Conservation (phyloP, 2,329 filamentous ascomycete species). For the Penicillium frequentans region DNA sequence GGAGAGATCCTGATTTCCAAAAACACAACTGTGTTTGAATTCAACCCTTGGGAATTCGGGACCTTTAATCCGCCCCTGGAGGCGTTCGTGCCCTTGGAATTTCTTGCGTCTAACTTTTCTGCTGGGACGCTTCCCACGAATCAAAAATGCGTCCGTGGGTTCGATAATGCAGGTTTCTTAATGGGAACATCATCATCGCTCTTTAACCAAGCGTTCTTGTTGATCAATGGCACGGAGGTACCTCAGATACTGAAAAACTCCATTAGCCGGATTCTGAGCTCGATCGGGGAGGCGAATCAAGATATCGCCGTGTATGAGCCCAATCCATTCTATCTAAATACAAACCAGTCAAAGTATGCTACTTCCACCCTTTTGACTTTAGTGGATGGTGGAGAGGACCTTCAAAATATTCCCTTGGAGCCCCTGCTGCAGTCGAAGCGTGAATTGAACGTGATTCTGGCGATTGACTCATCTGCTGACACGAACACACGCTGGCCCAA, state of each 20-base stretch:
- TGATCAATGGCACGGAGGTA: background rate
- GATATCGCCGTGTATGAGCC: conserved; percentile 64
- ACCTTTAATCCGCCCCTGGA: conserved; percentile 66
- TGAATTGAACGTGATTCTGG: conserved; percentile 73
- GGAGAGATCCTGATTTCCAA: conserved; percentile 52
- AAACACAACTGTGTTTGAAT: conserved; percentile 58
- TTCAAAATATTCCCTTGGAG: conserved; percentile 74
- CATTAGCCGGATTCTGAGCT: background rate
- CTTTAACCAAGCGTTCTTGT: background rate
- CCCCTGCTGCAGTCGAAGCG: conserved; percentile 70
- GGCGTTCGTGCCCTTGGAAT: conserved; percentile 65
- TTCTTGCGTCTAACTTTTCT: conserved; percentile 69
- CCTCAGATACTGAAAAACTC: background rate
- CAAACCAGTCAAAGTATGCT: conserved; percentile 52
- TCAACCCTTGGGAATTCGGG: conserved; percentile 70
- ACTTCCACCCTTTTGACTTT: conserved; percentile 54
- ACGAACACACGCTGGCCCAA: conserved; percentile 69
- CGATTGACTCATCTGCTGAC: conserved; percentile 72
- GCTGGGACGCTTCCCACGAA: conserved; percentile 48
- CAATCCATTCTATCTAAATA: conserved; percentile 71
- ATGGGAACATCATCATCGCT: conserved; percentile 65
- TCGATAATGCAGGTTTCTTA: conserved; percentile 73
- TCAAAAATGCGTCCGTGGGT: conserved; percentile 66
- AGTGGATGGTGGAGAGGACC: conserved; percentile 68
- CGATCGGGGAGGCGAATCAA: conserved; percentile 11